Conservation (phyloP, 2,329 filamentous ascomycete genomes). For the Coccinonectria pachysandricola region DNA sequence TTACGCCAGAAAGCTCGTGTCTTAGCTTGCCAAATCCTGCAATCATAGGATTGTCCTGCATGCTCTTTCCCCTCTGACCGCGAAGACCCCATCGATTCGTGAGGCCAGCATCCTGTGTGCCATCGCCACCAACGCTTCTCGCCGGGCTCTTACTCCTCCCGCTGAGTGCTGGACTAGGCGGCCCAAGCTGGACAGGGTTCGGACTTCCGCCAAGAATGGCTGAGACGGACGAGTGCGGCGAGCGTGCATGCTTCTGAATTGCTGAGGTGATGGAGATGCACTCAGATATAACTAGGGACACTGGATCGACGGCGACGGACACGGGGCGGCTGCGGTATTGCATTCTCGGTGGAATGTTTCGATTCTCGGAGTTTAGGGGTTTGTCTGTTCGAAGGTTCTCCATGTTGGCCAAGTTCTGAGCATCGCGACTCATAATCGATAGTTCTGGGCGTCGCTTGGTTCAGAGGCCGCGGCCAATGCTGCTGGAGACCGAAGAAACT, state of each 20-base stretch:
- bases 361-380: conserved; percentile 11
- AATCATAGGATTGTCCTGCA: conserved; percentile 96
- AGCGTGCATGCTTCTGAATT: conserved; percentile 95
- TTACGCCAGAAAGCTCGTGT: conserved; percentile 76
- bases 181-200: conserved; percentile 44
- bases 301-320: conserved; percentile 78
- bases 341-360: conserved; percentile 34
- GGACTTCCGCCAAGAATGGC: conserved; percentile 79
- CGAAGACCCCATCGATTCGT: conserved; percentile 85
- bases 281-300: conserved; percentile 93
- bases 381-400: conserved; percentile 14
- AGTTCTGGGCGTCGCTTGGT: too few species aligned
- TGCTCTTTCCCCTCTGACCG: conserved; percentile 91
- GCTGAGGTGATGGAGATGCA: conserved; percentile 97
- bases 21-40: conserved; percentile 85
- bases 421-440: conserved; percentile 26
- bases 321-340: conserved; percentile 53
- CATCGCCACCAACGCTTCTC: conserved; percentile 28
- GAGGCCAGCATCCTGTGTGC: conserved; percentile 44
- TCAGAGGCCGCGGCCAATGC: too few species aligned
- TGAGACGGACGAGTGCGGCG: conserved; percentile 90
- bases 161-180: conserved; percentile 31
- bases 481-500: too few species aligned
- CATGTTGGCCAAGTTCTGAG: conserved; percentile 15
- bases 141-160: conserved; percentile 32